Conservation (phyloP, 345 rosid species). For the Rubroshorea leprosula region DNA sequence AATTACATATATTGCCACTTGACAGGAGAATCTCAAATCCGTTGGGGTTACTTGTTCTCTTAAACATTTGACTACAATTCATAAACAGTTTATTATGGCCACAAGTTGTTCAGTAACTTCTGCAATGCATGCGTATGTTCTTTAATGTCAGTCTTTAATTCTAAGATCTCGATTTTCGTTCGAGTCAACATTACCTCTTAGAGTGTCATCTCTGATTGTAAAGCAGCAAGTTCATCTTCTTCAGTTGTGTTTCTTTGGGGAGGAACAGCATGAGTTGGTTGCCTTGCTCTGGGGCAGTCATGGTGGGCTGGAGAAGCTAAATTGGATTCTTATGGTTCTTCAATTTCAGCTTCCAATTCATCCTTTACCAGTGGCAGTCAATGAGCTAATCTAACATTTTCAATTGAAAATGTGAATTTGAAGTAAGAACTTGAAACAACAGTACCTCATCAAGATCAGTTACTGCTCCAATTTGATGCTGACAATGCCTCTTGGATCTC, state of each 20-base stretch:
- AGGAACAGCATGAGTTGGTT: constrained; percentile 41
- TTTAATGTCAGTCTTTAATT: too few relatives aligned
- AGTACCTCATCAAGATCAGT: constrained; percentile 77
- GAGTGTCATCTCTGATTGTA: constrained; percentile 91
- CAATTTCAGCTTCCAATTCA: constrained; percentile 80
- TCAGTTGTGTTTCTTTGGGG: constrained; percentile 58
- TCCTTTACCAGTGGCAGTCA: constrained; percentile 44
- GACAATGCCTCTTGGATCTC: constrained; percentile 79
- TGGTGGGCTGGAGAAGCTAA: constrained; percentile 75
- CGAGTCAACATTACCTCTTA: constrained; percentile 9
- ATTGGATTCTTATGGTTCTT: constrained; percentile 72
- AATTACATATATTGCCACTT: too few relatives aligned
- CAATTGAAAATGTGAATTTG: background rate
- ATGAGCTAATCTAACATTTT: background rate
- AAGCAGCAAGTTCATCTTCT: constrained; percentile 85
- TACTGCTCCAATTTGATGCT: constrained; percentile 53
- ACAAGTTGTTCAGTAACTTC: too few relatives aligned
- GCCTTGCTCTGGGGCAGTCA: constrained; percentile 61
- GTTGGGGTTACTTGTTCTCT: too few relatives aligned
- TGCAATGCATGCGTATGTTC: too few relatives aligned
- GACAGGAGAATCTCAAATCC: too few relatives aligned
- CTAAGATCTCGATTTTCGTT: too few relatives aligned
- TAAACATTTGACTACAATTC: too few relatives aligned
- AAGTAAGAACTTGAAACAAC: background rate
- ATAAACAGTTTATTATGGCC: too few relatives aligned